Base-by-base conservation (phyloP, 2,329 filamentous ascomycete species). In the Ophiostoma sp. region DNA sequence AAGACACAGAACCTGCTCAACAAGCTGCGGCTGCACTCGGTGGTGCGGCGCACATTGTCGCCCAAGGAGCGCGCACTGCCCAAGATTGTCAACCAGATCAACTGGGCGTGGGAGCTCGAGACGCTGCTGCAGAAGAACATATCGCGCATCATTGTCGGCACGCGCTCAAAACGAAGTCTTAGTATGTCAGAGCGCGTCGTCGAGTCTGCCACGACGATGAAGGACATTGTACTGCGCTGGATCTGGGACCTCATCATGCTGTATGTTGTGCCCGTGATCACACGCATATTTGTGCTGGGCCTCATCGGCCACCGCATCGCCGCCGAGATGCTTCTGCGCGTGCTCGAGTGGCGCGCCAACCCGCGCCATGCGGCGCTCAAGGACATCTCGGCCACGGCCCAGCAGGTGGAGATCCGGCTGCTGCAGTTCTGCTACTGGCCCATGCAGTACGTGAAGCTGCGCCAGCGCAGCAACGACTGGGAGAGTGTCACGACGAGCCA, bases 361-460 rank as follows among this genome's bases (percentile, higher is more conserved):
- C 90, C 91, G 7, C 88, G 90, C 58, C 89, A 89, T 65, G 89
- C 93, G 55, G 95, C 95, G 0, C 80, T 99, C 68, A 98, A 98
- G 76, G 95, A 99, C 76, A 87, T 98, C 62, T 98, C 93, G 44
- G 95, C 95, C 14, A 98, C 94, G 0, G 95, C 95, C 38, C 95
- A 99, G 77, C 95, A 99, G 78, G 89, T 99, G 47, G 95, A 99
- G 78, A 97, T 99, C 72, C 90, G 95, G 5, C 84, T 99, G 36
- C 93, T 98, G 76, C 95, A 99, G 76, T 98, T 98, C 76, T 98
- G 94, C 78, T 99, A 99, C 77, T 98, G 94, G 93, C 96, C 95
- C 2, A 92, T 96, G 78, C 94, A 99, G 77, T 97, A 98, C 76
- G 84, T 94, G 60, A 98, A 93, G 16, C 79, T 99, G 64, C 89